A percentile compares a stretch with the other conserved stretches of the same genome.
These are phyloP conservation scores for Microbotryum scabiosae DNA, from an alignment of 1,284 basidiomycete species.

Conservation along the genomic window DNA sequence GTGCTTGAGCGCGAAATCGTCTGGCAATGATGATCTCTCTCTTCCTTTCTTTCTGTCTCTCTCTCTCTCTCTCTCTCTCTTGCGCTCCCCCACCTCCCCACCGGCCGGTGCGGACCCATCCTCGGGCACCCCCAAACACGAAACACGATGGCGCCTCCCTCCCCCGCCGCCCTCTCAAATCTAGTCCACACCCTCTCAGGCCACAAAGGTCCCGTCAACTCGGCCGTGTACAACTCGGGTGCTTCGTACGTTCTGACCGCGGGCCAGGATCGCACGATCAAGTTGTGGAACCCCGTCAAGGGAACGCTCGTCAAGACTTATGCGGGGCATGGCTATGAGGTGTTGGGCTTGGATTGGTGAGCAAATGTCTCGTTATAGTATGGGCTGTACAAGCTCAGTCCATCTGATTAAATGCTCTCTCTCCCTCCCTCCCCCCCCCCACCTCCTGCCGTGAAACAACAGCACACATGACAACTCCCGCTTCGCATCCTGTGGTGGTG, in stretches of 20 bases:
- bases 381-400: not conserved
- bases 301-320: constrained; percentile 87
- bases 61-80: no score
- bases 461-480: constrained; percentile 87
- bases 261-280: constrained; percentile 78
- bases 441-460: constrained; percentile 2
- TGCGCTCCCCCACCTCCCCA: no score
- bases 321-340: constrained; percentile 84
- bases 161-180: not conserved
- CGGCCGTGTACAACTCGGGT: constrained; percentile 40
- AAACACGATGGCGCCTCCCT: constrained; percentile 1
- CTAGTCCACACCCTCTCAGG: constrained; percentile 10
- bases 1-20: no score
- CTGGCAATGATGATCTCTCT: no score
- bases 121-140: no score
- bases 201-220: constrained; percentile 39
- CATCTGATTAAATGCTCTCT: no score
- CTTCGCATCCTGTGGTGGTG: constrained; percentile 88
- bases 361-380: constrained; percentile 34
- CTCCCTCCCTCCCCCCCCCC: no score
- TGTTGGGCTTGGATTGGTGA: constrained; percentile 79
- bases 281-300: constrained; percentile 78
- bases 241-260: constrained; percentile 85
- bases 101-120: no score
- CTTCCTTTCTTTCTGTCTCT: no score